These are phyloP conservation scores for Solanum phureja DNA, from an alignment of 257 asterid species.

Conservation along the genomic window DNA sequence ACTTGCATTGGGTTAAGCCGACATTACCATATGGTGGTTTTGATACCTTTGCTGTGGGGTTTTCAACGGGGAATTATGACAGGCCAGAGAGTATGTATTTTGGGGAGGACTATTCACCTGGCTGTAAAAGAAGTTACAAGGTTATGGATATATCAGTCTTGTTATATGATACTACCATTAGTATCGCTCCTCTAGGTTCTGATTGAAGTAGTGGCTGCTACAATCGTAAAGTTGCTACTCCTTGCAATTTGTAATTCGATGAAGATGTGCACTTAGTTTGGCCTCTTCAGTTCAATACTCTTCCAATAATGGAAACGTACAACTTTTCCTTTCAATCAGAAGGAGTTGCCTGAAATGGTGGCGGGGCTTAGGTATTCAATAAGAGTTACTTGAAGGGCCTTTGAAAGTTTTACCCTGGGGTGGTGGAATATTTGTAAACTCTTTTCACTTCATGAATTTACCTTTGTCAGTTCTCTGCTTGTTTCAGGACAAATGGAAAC, in stretches of 20 bases:
- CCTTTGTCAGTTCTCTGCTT: not conserved
- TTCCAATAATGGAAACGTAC: constrained; percentile 86
- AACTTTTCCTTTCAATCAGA: constrained; percentile 84
- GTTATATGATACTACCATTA: constrained; percentile 59
- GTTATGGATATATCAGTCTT: constrained; percentile 7
- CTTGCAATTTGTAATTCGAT: too few relatives aligned
- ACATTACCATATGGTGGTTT: constrained; percentile 27
- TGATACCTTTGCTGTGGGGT: constrained; percentile 88
- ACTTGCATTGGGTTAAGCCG: not conserved
- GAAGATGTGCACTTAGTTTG: too few relatives aligned
- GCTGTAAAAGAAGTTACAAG: too few relatives aligned
- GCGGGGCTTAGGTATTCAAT: constrained; percentile 76
- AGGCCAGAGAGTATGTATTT: constrained; percentile 47
- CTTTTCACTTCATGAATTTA: not conserved
- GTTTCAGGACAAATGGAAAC: not conserved
- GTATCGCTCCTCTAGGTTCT: constrained; percentile 90
- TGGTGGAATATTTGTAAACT: constrained; percentile 43
- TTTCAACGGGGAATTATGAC: constrained; percentile 76
- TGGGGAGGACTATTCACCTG: constrained; percentile 65
- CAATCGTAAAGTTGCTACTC: constrained; percentile 22
- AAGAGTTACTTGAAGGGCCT: constrained; percentile 84
- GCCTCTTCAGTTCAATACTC: constrained; percentile 36
- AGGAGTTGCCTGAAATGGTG: constrained; percentile 92
- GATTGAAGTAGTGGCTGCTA: constrained; percentile 93
- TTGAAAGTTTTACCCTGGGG: constrained; percentile 86